Percentiles rank a stretch among this genome's conserved stretches.
Conservation (phyloP, 306 rosid genomes). For the Ormosia semicastrata region DNA sequence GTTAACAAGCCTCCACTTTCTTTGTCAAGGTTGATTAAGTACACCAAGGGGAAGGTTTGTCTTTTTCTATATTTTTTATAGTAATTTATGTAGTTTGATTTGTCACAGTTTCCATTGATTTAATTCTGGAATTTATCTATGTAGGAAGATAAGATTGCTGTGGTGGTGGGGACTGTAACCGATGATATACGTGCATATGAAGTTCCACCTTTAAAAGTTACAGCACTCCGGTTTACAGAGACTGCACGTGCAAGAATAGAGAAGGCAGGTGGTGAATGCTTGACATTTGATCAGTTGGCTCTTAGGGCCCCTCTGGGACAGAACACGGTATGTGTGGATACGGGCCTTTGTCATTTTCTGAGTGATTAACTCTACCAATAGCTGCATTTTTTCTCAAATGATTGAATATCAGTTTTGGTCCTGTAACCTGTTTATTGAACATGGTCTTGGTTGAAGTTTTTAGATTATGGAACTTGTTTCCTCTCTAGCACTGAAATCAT, state of each 20-base stretch:
- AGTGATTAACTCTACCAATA: not conserved
- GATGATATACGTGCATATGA: conserved; percentile 70
- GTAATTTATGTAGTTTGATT: not conserved
- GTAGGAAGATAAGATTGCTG: conserved; percentile 71
- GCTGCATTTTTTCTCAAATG: not conserved
- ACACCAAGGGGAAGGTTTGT: conserved; percentile 68
- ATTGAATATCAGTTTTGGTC: not conserved
- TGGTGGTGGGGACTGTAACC: conserved; percentile 67
- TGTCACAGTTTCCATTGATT: not conserved
- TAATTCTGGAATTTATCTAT: not conserved
- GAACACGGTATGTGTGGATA: conserved; percentile 60
- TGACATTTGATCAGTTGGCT: conserved; percentile 84
- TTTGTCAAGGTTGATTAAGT: conserved; percentile 67
- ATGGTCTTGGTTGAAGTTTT: not conserved
- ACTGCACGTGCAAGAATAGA: conserved; percentile 84
- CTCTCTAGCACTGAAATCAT: not conserved
- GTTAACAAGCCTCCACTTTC: conserved; percentile 84
- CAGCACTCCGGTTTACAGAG: conserved; percentile 80
- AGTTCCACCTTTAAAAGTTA: conserved; percentile 72
- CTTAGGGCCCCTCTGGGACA: conserved; percentile 80
- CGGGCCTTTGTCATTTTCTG: not conserved
- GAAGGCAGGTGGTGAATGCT: conserved; percentile 83
- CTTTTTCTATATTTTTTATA: not conserved
- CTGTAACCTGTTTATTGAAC: too few relatives aligned
- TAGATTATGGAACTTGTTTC: not conserved